Conservation (phyloP, 2,329 filamentous ascomycete genomes). For the Xylaria sp. region DNA sequence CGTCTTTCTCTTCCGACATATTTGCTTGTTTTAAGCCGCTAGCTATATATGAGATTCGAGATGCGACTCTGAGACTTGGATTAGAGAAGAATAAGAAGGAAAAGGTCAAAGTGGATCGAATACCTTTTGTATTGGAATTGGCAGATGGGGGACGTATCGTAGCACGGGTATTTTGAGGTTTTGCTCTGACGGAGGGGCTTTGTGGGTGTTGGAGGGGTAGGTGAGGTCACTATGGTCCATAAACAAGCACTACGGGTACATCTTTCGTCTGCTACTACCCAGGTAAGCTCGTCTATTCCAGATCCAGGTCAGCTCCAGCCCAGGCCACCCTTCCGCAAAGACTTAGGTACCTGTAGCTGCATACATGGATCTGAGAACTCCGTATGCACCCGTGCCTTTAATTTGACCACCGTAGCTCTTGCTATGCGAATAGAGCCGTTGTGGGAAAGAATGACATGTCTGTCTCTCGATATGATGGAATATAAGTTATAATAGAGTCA, state of each 20-base stretch:
- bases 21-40: slow-evolving; percentile 28
- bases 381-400: too few relatives aligned
- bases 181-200: slow-evolving; percentile 40
- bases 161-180: slow-evolving; percentile 40
- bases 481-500: neutral
- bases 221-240: slow-evolving; percentile 38
- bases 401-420: too few relatives aligned
- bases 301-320: neutral
- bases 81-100: slow-evolving; percentile 19
- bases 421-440: too few relatives aligned
- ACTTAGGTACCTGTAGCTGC: neutral
- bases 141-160: slow-evolving; percentile 18
- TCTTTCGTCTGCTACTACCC: neutral
- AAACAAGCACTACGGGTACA: slow-evolving; percentile 18
- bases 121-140: slow-evolving; percentile 15
- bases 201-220: slow-evolving; percentile 43
- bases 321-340: neutral
- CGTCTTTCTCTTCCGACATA: slow-evolving; percentile 41
- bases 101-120: slow-evolving; percentile 19
- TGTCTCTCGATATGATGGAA: neutral
- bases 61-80: slow-evolving; percentile 4
- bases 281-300: slow-evolving; percentile 19
- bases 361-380: neutral
- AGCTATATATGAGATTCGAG: slow-evolving; percentile 4
- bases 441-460: too few relatives aligned